Base-by-base conservation (phyloP, 73 alveolate species). In the Effrenium voratum region DNA sequence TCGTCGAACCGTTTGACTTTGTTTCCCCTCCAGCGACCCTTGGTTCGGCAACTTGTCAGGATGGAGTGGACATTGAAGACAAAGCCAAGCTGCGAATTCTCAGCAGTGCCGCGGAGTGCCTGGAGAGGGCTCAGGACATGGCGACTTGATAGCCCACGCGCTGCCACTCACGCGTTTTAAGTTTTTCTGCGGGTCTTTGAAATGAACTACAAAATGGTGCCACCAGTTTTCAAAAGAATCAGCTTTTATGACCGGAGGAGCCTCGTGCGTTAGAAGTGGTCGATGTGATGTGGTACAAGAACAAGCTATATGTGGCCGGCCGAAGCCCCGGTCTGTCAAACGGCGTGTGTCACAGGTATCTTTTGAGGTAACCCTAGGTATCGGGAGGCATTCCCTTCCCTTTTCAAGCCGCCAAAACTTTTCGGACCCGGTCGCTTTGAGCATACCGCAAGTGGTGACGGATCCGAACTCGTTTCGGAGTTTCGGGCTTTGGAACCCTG, bases 231-330 rank as follows among this genome's bases (percentile, higher is more conserved):
- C 26, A 8, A 12, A 12, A 8, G 63, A 12, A 52, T 8, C 63
- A 52, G 8, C 63, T 8, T 12, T 19, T 19, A 52, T 19, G 26
- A 8, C 19, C 40, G 77, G 32, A 87, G 95, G 95, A 87, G 49
- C 95, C 95, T n/a, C 68, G 68, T 19, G 95, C 95, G 38, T 40
- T 87, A 47, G 95, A 87, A 32, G 50, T 87, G 84, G 41, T 87
- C 84, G 95, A 87, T 32, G 95, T 87, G 49, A 75, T 68, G 36
- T 87, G 95, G 95, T 87, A 87, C 72, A 41, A 63, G 84, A 68
- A 87, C 50, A 22, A 60, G 6, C 68, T 87, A 72, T 87, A 87
- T 49, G 95, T 87, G 83, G 95, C 95, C 59, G 95, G 95, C 68
- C 3, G 44, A n/a, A n/a, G n/a, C n/a, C n/a, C n/a, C n/a, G n/a